Base-by-base conservation (phyloP, 176 grass and related monocot genomes). In the Aegilops sharonensis region DNA sequence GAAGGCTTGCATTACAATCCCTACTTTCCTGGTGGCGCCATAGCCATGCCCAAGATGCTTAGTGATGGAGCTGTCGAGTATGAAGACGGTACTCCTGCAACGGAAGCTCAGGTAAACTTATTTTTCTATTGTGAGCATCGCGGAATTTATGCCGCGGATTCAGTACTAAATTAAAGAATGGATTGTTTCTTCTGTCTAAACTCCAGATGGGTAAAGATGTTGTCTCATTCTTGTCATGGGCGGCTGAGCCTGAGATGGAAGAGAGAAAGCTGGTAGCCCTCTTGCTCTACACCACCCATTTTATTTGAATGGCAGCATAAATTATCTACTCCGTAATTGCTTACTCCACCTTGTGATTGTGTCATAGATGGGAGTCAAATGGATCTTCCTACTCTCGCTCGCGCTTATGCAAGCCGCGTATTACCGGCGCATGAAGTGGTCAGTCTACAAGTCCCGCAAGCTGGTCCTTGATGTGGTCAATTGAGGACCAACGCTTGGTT, bases 31-130 rank as follows among this genome's bases (percentile, higher is more conserved):
- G 97, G 97, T 57, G 97, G 97, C 81, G 97, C 94, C 84, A 99
- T 99, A 91, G 97, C 97, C 88, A 99, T 99, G 97, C 97, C 97
- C 31, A 93, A 99, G 88, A 99, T 99, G 97, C 97, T 99, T 90
- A 99, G 89, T 7, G 97, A 99, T 91, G 97, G 85, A 81, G 88
- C 94, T 85, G 34, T 99, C 14, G 92, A 99, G 83, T 99, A 99
- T 54, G 97, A 99, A 89, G 97, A 99, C 87, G 91, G 91, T 78
- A 91, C 87, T 77, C 91, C 94, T 86, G 91, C 94, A 85, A 97
- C 97, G 76, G 94, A 99, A 89, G 90, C 97, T 85, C 97, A 97
- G 94, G 97, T 89, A 88, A 85, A 82, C 39, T 68, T 14, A 11
- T 50, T 66, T 1, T n/a, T 80, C n/a, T 25, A 24, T 20, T 63